Conservation (phyloP, 139 green algal species). For the Chloropicon primus region DNA sequence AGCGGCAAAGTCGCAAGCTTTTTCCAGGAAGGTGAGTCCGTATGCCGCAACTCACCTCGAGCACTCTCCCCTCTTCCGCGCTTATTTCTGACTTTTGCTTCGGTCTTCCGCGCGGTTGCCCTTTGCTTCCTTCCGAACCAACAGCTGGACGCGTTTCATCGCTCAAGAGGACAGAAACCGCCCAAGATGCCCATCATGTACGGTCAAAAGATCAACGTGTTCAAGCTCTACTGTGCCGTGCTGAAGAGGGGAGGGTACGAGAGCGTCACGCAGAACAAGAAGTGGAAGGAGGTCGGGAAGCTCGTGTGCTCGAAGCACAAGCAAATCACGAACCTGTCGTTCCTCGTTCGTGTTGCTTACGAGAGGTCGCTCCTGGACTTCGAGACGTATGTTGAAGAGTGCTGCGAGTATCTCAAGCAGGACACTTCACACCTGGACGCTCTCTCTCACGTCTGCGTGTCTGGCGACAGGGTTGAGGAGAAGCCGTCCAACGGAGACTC, state of each 20-base stretch:
- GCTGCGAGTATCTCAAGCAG: neutral
- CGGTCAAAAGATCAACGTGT: conserved; percentile 58
- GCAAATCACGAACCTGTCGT: neutral
- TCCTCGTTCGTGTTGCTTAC: conserved; percentile 26
- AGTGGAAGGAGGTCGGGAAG: conserved; percentile 54
- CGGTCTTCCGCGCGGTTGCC: too few species aligned
- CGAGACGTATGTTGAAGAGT: conserved; percentile 32
- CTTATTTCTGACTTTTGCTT: too few species aligned
- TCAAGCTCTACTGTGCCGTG: conserved; percentile 43
- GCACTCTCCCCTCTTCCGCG: too few species aligned
- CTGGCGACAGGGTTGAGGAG: neutral
- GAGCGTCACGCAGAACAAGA: conserved; percentile 41
- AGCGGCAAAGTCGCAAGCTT: neutral
- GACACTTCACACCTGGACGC: neutral
- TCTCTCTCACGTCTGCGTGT: neutral
- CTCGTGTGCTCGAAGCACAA: conserved; percentile 21
- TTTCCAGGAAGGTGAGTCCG: neutral
- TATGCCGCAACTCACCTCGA: neutral
- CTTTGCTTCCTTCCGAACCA: neutral
- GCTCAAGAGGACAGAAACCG: neutral
- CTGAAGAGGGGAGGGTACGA: conserved; percentile 47
- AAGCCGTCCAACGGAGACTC: neutral
- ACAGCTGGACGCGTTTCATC: neutral
- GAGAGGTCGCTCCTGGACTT: conserved; percentile 57
- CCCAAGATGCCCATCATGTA: conserved; percentile 38